Evolutionary conservation across 2,329 filamentous ascomycete genomes (phyloP), one percentile per base, ranked within the genome.

Genomic region (Aspergillus ruber): DNA sequence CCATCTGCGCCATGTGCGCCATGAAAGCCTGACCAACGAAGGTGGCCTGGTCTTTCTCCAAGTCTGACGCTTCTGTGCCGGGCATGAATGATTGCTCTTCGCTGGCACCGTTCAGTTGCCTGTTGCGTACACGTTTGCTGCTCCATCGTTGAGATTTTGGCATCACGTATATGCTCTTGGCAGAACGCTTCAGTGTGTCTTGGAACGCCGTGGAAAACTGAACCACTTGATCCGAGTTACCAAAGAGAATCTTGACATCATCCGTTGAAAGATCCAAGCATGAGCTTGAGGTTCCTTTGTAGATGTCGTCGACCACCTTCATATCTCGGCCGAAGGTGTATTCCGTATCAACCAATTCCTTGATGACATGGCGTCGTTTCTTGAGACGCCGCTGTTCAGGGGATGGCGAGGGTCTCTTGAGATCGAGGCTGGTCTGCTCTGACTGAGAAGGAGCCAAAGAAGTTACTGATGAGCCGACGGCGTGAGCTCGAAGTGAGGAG

Each of bases 231-330:
- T 93, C 87, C 3, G 87, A 90, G 62, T 98, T 98, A 53, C 89
- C 85, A 67, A 98, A 98, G 13, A 98, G 82, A 10, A 87, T 78
- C 63, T 90, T 95, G 59, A 94, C 84, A 53, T 95, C 95, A 54
- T 91, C 87, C 38, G 81, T 74, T 39, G 86, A 88, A 23, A 96
- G 79, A 53, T 89, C 82, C 7, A 88, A 82, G 47, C 87, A 90
- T 9, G 86, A 86, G 56, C 86, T 83, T 1, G 89, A 88, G 0
- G 93, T 97, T 39, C 88, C 90, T 68, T 94, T 95, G 76, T 97
- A 98, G 46, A 98, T 97, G 62, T 97, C 90, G 61, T 95, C 89
- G 2, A 95, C 86, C 45, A 98, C 91, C 65, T 90, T 95, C 88
- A 98, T 91, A 65, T 98, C 93, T 54, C 89, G 83, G 48, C 94